A percentile compares a stretch with the other conserved stretches of the same genome.
Conservation (phyloP, 2,329 filamentous ascomycete species). For the Pleurostoma richardsiae region DNA sequence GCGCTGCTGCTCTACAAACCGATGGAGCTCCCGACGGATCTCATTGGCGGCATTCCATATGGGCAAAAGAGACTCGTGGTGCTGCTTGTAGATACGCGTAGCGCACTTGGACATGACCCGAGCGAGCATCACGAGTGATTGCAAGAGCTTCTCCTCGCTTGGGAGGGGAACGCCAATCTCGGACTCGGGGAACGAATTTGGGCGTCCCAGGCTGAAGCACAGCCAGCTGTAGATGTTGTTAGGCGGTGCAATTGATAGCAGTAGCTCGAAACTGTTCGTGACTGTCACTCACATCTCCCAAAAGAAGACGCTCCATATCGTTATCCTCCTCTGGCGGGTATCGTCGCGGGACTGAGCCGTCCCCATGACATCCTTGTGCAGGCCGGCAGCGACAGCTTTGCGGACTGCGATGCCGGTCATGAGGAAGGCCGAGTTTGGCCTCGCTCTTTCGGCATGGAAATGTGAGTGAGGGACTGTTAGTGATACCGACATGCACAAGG, state of each 20-base stretch:
- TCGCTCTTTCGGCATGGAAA: slow-evolving; percentile 35
- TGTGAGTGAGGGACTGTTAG: slow-evolving; percentile 24
- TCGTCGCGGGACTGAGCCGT: slow-evolving; percentile 23
- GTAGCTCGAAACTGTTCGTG: no score
- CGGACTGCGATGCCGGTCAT: slow-evolving; percentile 31
- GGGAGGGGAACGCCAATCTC: slow-evolving; percentile 29
- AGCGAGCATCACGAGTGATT: slow-evolving; percentile 26
- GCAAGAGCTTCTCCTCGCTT: slow-evolving; percentile 28
- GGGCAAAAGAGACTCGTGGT: slow-evolving; percentile 27
- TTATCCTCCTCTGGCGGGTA: slow-evolving; percentile 27
- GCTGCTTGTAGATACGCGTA: slow-evolving; percentile 31
- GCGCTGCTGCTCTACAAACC: slow-evolving; percentile 20
- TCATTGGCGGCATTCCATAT: slow-evolving; percentile 25
- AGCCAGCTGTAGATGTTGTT: slow-evolving; percentile 26
- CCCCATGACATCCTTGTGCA: slow-evolving; percentile 34
- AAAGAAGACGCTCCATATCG: slow-evolving; percentile 32
- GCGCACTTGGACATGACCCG: slow-evolving; percentile 33
- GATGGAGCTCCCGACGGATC: slow-evolving; percentile 20
- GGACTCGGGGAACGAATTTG: slow-evolving; percentile 29
- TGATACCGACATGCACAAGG: slow-evolving; percentile 1
- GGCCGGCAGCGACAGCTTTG: slow-evolving; percentile 35
- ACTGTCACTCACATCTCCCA: slow-evolving; percentile 31
- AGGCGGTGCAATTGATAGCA: background rate
- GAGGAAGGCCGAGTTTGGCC: slow-evolving; percentile 35
- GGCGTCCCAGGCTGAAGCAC: slow-evolving; percentile 35